A percentile compares a stretch with the other conserved stretches of the same genome.
phyloP scores from a whole-genome alignment of 345 rosid species.

The Arabidopsis suecica region DNA sequence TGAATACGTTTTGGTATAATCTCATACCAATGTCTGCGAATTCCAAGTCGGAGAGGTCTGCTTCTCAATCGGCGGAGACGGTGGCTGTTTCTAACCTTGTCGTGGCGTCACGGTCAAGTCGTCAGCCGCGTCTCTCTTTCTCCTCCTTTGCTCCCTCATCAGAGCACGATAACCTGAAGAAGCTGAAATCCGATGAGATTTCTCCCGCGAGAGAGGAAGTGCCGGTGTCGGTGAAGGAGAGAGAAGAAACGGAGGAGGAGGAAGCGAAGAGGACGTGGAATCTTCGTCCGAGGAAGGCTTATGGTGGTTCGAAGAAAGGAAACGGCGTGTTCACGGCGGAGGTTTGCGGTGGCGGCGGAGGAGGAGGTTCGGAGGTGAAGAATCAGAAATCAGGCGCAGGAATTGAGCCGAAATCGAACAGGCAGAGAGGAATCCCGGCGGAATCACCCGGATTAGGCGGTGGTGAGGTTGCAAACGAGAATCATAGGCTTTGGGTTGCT shows the following conservation, averaged over 20 bases:
- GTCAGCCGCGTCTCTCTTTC: constrained; percentile 59
- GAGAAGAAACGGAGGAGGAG: constrained; percentile 44
- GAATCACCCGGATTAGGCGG: constrained; percentile 51
- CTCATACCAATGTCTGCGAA: constrained; percentile 57
- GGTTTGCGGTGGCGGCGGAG: constrained; percentile 26
- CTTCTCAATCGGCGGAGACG: constrained; percentile 41
- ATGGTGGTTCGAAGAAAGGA: constrained; percentile 31
- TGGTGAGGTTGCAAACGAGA: constrained; percentile 60
- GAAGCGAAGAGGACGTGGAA: constrained; percentile 73
- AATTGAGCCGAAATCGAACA: constrained; percentile 62
- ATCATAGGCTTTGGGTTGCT: constrained; percentile 74
- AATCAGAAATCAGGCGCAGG: constrained; percentile 43
- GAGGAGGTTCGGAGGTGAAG: constrained; percentile 36
- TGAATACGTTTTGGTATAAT: constrained; percentile 2
- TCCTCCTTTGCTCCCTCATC: constrained; percentile 50
- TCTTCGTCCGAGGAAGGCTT: constrained; percentile 68
- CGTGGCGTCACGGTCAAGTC: constrained; percentile 72
- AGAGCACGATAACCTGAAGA: constrained; percentile 34
- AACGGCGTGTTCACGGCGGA: constrained; percentile 31
- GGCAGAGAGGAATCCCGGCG: constrained; percentile 71
- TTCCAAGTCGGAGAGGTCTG: constrained; percentile 45
- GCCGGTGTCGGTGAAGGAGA: constrained; percentile 36
- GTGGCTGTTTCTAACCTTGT: constrained; percentile 31
- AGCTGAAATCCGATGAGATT: constrained; percentile 28
- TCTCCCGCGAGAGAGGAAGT: constrained; percentile 36